phyloP scores from a whole-genome alignment of 768 basidiomycete genomes.

The Artomyces pyxidatus region DNA sequence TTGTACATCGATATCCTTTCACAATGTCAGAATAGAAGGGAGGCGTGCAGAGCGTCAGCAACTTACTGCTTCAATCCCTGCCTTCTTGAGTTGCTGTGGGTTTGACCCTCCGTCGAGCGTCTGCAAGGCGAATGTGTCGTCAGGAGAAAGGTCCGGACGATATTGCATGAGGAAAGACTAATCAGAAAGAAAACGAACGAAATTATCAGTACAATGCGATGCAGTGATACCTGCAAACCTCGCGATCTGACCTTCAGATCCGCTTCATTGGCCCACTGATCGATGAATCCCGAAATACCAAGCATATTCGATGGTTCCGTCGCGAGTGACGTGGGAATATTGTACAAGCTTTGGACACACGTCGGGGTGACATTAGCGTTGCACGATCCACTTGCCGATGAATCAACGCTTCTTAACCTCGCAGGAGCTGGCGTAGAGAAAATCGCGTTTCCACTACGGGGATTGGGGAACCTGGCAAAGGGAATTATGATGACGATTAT shows the following conservation, averaged over 20 bases:
- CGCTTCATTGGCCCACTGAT: background rate
- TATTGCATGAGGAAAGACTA: slow-evolving; percentile 20
- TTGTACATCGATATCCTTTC: slow-evolving; percentile 29
- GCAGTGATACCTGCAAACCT: too few species aligned
- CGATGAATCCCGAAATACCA: background rate
- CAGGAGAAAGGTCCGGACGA: slow-evolving; percentile 25
- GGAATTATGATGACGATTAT: too few species aligned
- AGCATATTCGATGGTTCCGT: background rate
- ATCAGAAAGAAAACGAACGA: background rate
- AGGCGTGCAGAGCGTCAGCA: background rate
- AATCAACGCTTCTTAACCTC: background rate
- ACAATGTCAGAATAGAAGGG: background rate
- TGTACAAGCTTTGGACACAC: background rate
- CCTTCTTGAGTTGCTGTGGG: slow-evolving; percentile 17
- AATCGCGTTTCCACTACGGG: too few species aligned
- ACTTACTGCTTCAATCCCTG: background rate
- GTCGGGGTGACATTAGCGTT: background rate
- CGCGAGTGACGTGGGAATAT: background rate
- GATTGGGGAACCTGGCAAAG: too few species aligned
- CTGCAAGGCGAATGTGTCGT: slow-evolving; percentile 27
- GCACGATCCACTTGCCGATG: background rate
- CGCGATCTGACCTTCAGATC: slow-evolving; percentile 1
- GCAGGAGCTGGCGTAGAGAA: too few species aligned
- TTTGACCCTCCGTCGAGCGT: slow-evolving; percentile 18
- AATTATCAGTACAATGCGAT: background rate